Evolutionary conservation across 1,284 basidiomycete species (phyloP).

Genomic region (Papiliotrema nemorosa): DNA sequence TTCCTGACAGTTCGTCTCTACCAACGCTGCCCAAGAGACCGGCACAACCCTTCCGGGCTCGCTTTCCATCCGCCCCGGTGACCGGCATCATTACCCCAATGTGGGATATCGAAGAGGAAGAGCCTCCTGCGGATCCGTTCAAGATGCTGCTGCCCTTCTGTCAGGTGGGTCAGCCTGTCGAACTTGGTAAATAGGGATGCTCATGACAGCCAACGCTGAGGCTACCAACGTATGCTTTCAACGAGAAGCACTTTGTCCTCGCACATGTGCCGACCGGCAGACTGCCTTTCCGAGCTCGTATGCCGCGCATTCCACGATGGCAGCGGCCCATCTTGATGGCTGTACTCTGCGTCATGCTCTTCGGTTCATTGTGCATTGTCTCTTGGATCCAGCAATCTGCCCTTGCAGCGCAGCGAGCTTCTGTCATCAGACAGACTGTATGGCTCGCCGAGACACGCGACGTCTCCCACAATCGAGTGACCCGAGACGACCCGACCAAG

Average conservation of each 20-base stretch:
- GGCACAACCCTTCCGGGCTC: background rate
- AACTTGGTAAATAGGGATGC: background rate
- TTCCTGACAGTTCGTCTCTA: background rate
- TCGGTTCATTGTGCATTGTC: slow-evolving; percentile 22
- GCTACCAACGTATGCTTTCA: slow-evolving; percentile 9
- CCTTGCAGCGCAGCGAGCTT: slow-evolving; percentile 12
- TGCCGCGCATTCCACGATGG: slow-evolving; percentile 18
- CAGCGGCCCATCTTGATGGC: slow-evolving; percentile 23
- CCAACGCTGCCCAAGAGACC: background rate
- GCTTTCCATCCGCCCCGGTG: slow-evolving; percentile 5
- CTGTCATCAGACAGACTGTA: slow-evolving; percentile 17
- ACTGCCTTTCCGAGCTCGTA: slow-evolving; percentile 18
- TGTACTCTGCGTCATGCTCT: slow-evolving; percentile 23
- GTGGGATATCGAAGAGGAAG: slow-evolving; percentile 13
- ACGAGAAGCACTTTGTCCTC: slow-evolving; percentile 20
- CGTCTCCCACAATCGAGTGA: too few species aligned
- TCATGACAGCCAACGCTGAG: background rate
- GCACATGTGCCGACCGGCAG: slow-evolving; percentile 19
- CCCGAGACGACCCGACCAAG: too few species aligned
- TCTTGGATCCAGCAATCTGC: slow-evolving; percentile 20
- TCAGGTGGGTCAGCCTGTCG: slow-evolving; percentile 8
- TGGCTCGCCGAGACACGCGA: slow-evolving; percentile 18
- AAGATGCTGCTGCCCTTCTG: slow-evolving; percentile 11
- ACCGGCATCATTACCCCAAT: slow-evolving; percentile 20
- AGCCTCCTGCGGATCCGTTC: slow-evolving; percentile 17